Percentiles rank a stretch among this genome's conserved stretches.
Evolutionary conservation across 345 rosid species (phyloP).

Genomic region (Hevea brasiliensis): DNA sequence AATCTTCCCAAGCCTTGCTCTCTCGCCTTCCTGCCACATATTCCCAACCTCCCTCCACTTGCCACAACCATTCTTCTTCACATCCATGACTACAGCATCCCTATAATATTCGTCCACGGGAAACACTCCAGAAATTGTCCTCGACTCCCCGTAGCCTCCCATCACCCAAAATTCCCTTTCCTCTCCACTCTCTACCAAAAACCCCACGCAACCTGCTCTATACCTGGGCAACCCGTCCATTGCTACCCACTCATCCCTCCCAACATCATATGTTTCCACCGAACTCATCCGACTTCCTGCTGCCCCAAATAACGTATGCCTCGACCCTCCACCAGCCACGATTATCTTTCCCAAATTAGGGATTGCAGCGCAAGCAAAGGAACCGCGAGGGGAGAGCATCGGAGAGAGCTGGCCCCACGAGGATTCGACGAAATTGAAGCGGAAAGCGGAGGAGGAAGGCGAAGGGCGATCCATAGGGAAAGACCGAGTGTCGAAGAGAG

Average conservation of each 20-base stretch:
- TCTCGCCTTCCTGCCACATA: slow-evolving; percentile 75
- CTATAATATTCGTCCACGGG: slow-evolving; percentile 80
- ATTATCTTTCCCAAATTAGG: slow-evolving; percentile 51
- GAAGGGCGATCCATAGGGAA: slow-evolving; percentile 83
- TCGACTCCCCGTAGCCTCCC: slow-evolving; percentile 91
- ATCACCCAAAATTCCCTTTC: slow-evolving; percentile 85
- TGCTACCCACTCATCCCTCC: slow-evolving; percentile 67
- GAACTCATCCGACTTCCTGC: slow-evolving; percentile 83
- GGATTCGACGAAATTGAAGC: slow-evolving; percentile 53
- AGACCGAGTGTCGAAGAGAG: slow-evolving; percentile 80
- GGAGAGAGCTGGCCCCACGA: slow-evolving; percentile 71
- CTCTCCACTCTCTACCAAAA: slow-evolving; percentile 42
- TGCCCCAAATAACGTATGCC: slow-evolving; percentile 77
- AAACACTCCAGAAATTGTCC: slow-evolving; percentile 70
- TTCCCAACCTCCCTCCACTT: slow-evolving; percentile 76
- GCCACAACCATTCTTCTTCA: slow-evolving; percentile 32
- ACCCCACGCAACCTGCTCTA: slow-evolving; percentile 88
- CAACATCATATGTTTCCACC: slow-evolving; percentile 73
- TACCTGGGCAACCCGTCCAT: slow-evolving; percentile 67
- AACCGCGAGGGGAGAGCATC: slow-evolving; percentile 84
- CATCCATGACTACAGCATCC: slow-evolving; percentile 77
- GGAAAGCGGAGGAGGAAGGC: slow-evolving; percentile 62
- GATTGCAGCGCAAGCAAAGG: slow-evolving; percentile 74
- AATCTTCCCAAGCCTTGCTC: slow-evolving; percentile 69
- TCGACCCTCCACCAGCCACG: slow-evolving; percentile 88